phyloP scores from a whole-genome alignment of 305 asterid species.

The Galium porrigens region DNA sequence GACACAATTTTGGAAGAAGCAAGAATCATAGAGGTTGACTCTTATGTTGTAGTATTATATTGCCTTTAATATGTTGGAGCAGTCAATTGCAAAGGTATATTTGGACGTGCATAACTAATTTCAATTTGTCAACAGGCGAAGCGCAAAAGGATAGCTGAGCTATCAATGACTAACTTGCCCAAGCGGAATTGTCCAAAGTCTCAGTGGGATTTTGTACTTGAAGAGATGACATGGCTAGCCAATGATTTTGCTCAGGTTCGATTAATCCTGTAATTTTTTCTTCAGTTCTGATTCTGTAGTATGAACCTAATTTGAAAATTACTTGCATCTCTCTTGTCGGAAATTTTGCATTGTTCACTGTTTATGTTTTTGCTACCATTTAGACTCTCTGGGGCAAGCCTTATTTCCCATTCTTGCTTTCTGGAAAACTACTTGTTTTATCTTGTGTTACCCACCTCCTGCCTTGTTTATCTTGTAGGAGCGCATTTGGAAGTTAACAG shows the following conservation, averaged over 20 bases:
- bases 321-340: not conserved
- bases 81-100: slow-evolving; percentile 12
- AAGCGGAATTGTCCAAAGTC: slow-evolving; percentile 31
- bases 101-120: slow-evolving; percentile 30
- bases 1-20: slow-evolving; percentile 87
- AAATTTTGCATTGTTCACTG: not conserved
- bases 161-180: slow-evolving; percentile 37
- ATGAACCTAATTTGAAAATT: not conserved
- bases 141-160: slow-evolving; percentile 53
- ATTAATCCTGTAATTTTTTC: not conserved
- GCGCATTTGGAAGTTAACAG: slow-evolving; percentile 82
- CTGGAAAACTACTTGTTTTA: not conserved
- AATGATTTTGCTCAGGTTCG: slow-evolving; percentile 97
- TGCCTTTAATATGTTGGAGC: slow-evolving; percentile 5
- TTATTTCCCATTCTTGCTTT: not conserved
- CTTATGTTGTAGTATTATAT: slow-evolving; percentile 9
- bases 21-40: slow-evolving; percentile 60
- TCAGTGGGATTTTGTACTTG: slow-evolving; percentile 85
- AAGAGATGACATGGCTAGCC: slow-evolving; percentile 97
- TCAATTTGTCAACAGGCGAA: slow-evolving; percentile 57
- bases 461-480: slow-evolving; percentile 36
- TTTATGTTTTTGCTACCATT: not conserved
- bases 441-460: slow-evolving; percentile 7
- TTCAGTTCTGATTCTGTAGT: too few relatives aligned
- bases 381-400: not conserved